Conservation (phyloP, 495 filamentous ascomycete species). For the Penicillium coffeae region DNA sequence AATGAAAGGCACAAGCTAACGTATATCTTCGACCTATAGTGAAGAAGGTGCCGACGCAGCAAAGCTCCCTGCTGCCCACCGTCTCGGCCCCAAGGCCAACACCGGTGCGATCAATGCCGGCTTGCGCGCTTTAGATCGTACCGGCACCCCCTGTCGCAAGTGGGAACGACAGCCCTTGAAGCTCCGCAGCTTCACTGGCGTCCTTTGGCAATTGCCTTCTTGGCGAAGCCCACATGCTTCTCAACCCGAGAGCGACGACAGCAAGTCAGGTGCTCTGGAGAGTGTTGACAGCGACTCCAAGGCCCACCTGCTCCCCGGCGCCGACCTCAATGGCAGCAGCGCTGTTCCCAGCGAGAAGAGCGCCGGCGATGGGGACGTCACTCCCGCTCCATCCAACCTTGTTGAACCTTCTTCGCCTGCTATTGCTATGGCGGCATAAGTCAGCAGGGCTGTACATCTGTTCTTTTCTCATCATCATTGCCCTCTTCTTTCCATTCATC, state of each 20-base stretch:
- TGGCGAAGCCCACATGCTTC: slow-evolving; percentile 71
- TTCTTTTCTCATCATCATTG: slow-evolving; percentile 18
- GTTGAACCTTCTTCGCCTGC: slow-evolving; percentile 45
- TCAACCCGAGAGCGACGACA: slow-evolving; percentile 33
- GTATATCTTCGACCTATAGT: no score
- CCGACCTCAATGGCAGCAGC: slow-evolving; percentile 43
- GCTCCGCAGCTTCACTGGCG: slow-evolving; percentile 90
- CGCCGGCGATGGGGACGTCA: slow-evolving; percentile 52
- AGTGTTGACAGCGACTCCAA: slow-evolving; percentile 73
- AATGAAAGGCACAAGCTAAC: no score
- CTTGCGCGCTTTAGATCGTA: slow-evolving; percentile 87
- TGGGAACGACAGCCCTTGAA: slow-evolving; percentile 80
- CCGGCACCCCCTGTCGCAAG: slow-evolving; percentile 83
- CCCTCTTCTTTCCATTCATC: slow-evolving; percentile 4
- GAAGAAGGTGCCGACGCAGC: slow-evolving; percentile 59
- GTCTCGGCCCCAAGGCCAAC: slow-evolving; percentile 95
- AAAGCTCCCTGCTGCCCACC: slow-evolving; percentile 53
- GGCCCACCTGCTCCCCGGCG: slow-evolving; percentile 64
- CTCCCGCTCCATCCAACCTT: slow-evolving; percentile 36
- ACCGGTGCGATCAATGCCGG: slow-evolving; percentile 97
- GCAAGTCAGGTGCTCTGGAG: slow-evolving; percentile 33
- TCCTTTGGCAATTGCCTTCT: slow-evolving; percentile 74
- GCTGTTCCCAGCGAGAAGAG: slow-evolving; percentile 64
- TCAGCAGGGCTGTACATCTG: slow-evolving; percentile 11
- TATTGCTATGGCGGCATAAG: slow-evolving; percentile 41